phyloP scores from a whole-genome alignment of 2,329 filamentous ascomycete species.

The Pseudogymnoascus sp. region DNA sequence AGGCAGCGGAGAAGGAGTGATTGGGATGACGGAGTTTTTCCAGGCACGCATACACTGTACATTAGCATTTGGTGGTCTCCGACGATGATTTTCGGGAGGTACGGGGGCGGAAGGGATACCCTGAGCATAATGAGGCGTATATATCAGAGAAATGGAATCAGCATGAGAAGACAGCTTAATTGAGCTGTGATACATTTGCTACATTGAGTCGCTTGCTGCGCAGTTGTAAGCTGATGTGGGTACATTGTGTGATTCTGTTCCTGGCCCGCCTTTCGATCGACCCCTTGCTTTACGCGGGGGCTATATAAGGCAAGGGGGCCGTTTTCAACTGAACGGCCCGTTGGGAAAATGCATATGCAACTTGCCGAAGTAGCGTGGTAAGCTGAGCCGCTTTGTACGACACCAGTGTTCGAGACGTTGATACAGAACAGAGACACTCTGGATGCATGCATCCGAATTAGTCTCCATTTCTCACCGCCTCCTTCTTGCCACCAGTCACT shows the following conservation, averaged over 20 bases:
- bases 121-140: slow-evolving; percentile 4
- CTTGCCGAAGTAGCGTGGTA: neutral
- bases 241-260: neutral
- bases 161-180: neutral
- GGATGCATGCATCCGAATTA: neutral
- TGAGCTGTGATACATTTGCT: neutral
- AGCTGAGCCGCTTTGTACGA: neutral
- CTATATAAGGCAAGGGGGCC: neutral
- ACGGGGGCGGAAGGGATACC: neutral
- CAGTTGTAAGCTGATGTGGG: neutral
- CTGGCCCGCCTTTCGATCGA: too few species aligned
- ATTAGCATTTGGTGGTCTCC: slow-evolving; percentile 1
- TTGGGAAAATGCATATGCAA: neutral
- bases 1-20: neutral
- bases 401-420: neutral
- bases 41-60: neutral
- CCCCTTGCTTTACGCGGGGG: neutral
- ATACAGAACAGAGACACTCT: neutral
- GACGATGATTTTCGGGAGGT: neutral
- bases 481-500: too few species aligned
- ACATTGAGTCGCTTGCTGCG: neutral
- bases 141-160: neutral
- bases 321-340: neutral
- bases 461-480: neutral
- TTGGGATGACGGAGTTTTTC: neutral